A percentile compares a stretch with the other conserved stretches of the same genome.
These are phyloP conservation scores for Penicillium sp. DNA, from an alignment of 2,329 filamentous ascomycete species.

Conservation along the genomic window DNA sequence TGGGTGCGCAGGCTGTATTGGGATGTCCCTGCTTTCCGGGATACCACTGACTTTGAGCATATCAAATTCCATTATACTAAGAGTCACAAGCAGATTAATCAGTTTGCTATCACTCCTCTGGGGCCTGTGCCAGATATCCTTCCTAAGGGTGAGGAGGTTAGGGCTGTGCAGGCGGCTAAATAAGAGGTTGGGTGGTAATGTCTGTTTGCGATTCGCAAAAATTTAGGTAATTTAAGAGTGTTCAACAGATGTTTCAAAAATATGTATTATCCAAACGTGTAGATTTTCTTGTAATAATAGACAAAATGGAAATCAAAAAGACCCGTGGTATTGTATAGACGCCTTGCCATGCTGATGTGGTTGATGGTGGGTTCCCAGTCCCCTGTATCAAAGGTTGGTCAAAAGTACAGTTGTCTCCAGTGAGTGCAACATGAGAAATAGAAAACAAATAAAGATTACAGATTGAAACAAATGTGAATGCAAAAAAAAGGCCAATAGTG, in stretches of 20 bases:
- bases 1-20: constrained; percentile 87
- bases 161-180: constrained; percentile 24
- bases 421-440: constrained; percentile 1
- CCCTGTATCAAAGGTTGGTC: constrained; percentile 10
- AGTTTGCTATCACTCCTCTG: constrained; percentile 71
- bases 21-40: constrained; percentile 71
- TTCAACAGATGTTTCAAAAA: not conserved
- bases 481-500: not conserved
- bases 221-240: not conserved
- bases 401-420: constrained; percentile 5
- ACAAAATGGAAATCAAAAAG: constrained; percentile 18
- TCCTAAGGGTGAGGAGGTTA: constrained; percentile 73
- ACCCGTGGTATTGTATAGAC: constrained; percentile 30
- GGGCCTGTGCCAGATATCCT: constrained; percentile 83
- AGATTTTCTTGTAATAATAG: constrained; percentile 11
- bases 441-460: constrained; percentile 4
- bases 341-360: constrained; percentile 34
- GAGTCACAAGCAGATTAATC: constrained; percentile 65
- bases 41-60: constrained; percentile 89
- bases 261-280: not conserved
- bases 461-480: constrained; percentile 1
- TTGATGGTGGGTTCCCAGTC: constrained; percentile 12
- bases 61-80: constrained; percentile 80
- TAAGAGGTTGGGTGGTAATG: not conserved
- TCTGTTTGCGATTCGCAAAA: not conserved